Conservation (phyloP, 2,329 filamentous ascomycete species). For the Scedosporium boydii region DNA sequence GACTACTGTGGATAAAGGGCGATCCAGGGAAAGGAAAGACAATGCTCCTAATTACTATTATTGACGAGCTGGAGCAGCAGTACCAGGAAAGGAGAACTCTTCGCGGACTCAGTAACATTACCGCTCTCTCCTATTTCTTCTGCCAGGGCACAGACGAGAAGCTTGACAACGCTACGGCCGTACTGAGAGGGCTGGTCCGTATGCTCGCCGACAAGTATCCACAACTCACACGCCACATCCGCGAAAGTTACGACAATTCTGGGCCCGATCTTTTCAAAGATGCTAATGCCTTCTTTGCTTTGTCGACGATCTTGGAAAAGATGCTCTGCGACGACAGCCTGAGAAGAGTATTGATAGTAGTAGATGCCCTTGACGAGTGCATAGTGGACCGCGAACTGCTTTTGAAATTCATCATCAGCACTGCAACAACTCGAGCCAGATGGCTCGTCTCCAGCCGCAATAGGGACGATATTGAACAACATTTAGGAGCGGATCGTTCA, state of each 20-base stretch:
- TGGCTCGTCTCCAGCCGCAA: slow-evolving; percentile 37
- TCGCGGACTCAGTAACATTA: background rate
- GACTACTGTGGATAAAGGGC: slow-evolving; percentile 27
- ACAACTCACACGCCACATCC: slow-evolving; percentile 23
- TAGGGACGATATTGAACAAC: slow-evolving; percentile 22
- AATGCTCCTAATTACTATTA: slow-evolving; percentile 29
- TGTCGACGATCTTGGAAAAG: slow-evolving; percentile 25
- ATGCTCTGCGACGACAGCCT: slow-evolving; percentile 27
- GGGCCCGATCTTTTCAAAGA: slow-evolving; percentile 28
- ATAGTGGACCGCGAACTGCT: slow-evolving; percentile 17
- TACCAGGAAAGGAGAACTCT: background rate
- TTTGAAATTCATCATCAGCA: slow-evolving; percentile 23
- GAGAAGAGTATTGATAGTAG: slow-evolving; percentile 21
- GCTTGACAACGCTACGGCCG: slow-evolving; percentile 26
- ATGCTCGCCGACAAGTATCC: slow-evolving; percentile 23
- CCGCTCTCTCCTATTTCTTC: slow-evolving; percentile 25
- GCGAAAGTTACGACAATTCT: slow-evolving; percentile 20
- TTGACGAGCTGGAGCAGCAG: slow-evolving; percentile 20
- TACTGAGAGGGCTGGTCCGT: slow-evolving; percentile 33
- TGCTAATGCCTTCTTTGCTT: slow-evolving; percentile 22
- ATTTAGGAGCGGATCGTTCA: background rate
- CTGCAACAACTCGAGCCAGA: slow-evolving; percentile 19
- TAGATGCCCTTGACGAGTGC: slow-evolving; percentile 41
- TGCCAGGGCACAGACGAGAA: slow-evolving; percentile 27
- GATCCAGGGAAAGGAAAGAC: slow-evolving; percentile 33